Base-by-base conservation (phyloP, 2,329 filamentous ascomycete genomes). In the Xylogone sp. region DNA sequence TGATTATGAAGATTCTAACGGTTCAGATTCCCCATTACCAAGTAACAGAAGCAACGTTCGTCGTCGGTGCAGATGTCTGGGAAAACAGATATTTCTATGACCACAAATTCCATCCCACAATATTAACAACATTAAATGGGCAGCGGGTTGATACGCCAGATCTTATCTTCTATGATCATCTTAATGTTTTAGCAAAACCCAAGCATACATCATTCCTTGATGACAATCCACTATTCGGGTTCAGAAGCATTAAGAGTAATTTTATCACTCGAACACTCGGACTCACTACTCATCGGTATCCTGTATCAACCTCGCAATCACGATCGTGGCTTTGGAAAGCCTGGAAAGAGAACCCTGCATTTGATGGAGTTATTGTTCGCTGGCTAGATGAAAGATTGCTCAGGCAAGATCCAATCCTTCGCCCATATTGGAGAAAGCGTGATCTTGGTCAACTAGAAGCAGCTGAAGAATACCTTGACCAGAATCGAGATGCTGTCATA, bases 31-130 rank as follows among this genome's bases (percentile, higher is more conserved):
- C 78, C 6, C 75, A 77, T 54, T 72, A 77, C 18, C 75, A 77
- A 47, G 75, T 80, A 2, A 78, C 73, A 3, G 74, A 79, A 61
- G 78, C 77, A 3, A 79, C 74, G 0, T 80, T 80, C 52, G 73
- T 79, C 3, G 72, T 79, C 53, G 75, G 72, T 7, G 65, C 75
- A 7, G 73, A 80, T 55, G 72, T 78, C 2, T 81, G 76, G 53
- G 74, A 80, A 59, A 74, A 74, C 50, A 71, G 70, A 59, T 75
- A 72, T 72, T 59, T 69, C 18, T 76, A 76, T 45, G 72, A 76
- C 54, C 73, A 76, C 59, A 75, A 75, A 58, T 73, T 74, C 55
- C 71, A 75, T 57, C 73, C 73, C 2, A 73, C 68, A 1, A 74
- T 76, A 21, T 67, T 68, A 42, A 75, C 73, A 12, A 73, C 66